Evolutionary conservation across 371 early-diverging fungal genomes (phyloP), one percentile per base, ranked within the genome.

Genomic region (Mortierella sp.): DNA sequence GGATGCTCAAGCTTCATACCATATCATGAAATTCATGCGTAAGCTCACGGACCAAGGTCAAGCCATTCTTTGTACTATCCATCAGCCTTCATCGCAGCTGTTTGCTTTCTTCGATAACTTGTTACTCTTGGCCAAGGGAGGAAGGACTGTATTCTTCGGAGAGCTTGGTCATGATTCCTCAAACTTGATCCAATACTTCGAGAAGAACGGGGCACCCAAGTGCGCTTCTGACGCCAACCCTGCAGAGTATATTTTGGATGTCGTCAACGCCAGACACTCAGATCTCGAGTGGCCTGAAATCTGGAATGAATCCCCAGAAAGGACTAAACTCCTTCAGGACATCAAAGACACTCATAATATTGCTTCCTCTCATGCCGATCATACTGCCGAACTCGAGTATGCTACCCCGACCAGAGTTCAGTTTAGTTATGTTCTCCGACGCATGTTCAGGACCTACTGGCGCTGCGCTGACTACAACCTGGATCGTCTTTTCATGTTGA

Each of bases 51-150:
- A 87, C 59, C 86, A 87, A 28, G 92, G 92, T 31, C 89, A 89
- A 83, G 88, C 91, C 7, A 85, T 91, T 29, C 79, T 92, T 22
- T 93, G 93, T 85, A 93, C 96, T 17, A 95, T 95, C 67, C 96
- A 96, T 83, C 96, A 95, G 81, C 96, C 96, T 32, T 92, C 92
- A 2, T 89, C 93, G 34, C 84, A 91, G 63, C 86, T 96, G 40
- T 95, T 95, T 83, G 91, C 90, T 75, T 88, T 91, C 70, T 96
- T 95, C 78, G 95, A 96, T 75, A 87, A 92, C 40, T 78, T 96
- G 58, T 76, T 95, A 28, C 84, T 96, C 10, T 84, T 95, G 43
- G 94, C 92, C 17, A 90, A 92, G 60, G 95, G 95, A 67, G 95
- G 95, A 59, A 87, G 86, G 51, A 89, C 89, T 10, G 93, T 91